phyloP scores from a whole-genome alignment of 2,329 filamentous ascomycete species.

The Penicillium sp. region DNA sequence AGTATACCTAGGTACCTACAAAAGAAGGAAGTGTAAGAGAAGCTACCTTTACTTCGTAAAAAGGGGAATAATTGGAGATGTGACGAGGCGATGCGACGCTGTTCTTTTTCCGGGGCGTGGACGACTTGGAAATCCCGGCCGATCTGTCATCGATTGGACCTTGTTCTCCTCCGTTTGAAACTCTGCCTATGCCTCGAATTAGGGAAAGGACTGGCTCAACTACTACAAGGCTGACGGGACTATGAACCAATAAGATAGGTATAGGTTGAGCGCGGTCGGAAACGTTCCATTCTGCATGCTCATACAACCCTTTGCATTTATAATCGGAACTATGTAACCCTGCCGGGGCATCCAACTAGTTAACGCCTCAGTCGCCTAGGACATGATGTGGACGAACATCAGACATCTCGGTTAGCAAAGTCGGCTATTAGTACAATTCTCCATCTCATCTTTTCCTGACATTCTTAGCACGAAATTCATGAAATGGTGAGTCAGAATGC shows the following conservation, averaged over 20 bases:
- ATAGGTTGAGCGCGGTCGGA: conserved; percentile 7
- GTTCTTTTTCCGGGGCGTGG: conserved; percentile 15
- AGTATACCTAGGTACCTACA: not conserved
- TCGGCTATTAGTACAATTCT: conserved; percentile 7
- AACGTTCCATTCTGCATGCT: conserved; percentile 8
- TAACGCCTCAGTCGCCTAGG: conserved; percentile 1
- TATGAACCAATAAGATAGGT: not conserved
- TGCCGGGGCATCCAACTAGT: conserved; percentile 9
- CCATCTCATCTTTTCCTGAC: not conserved
- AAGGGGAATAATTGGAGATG: conserved; percentile 21
- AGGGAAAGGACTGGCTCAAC: not conserved
- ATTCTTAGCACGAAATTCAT: not conserved
- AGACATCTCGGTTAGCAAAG: conserved; percentile 10
- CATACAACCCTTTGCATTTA: conserved; percentile 6
- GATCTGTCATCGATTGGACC: not conserved
- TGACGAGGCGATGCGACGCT: conserved; percentile 37
- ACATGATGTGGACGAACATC: not conserved
- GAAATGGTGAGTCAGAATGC: conserved; percentile 5
- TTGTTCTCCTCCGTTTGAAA: conserved; percentile 6
- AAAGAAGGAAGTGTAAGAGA: conserved; percentile 2
- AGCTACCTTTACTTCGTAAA: not conserved
- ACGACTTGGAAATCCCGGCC: conserved; percentile 12
- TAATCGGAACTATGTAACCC: conserved; percentile 24
- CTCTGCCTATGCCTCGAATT: conserved; percentile 2
- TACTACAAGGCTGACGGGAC: not conserved